These are phyloP conservation scores for Garcia nutans DNA, from an alignment of 345 rosid species.

Conservation along the genomic window DNA sequence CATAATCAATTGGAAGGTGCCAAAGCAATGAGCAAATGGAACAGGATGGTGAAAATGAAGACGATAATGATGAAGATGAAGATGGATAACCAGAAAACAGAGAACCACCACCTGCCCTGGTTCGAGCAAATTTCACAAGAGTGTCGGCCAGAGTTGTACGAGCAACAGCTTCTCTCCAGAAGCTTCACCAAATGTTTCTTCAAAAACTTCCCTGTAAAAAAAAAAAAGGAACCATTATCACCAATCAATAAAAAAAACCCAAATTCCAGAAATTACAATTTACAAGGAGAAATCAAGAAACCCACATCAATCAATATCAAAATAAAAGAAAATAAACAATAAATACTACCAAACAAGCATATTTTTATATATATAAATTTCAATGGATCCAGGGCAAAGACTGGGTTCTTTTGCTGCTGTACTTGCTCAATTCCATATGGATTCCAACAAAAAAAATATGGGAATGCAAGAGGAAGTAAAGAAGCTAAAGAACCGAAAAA, in stretches of 20 bases:
- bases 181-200: conserved; percentile 36
- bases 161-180: conserved; percentile 55
- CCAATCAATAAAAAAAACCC: background rate
- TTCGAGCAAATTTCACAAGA: conserved; percentile 31
- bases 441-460: background rate
- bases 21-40: conserved; percentile 37
- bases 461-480: background rate
- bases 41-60: conserved; percentile 4
- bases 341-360: background rate
- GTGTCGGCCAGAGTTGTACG: conserved; percentile 74
- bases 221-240: background rate
- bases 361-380: background rate
- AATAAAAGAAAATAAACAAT: background rate
- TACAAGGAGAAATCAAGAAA: background rate
- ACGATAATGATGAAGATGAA: background rate
- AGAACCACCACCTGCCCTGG: conserved; percentile 44
- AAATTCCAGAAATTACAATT: background rate
- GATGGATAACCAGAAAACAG: conserved; percentile 34
- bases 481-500: background rate
- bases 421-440: background rate
- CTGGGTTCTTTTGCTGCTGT: background rate
- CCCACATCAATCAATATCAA: background rate
- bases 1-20: conserved; percentile 78
- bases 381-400: background rate
- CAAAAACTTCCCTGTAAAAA: conserved; percentile 27